Conservation (phyloP, 1,284 basidiomycete genomes). For the Pyrrhoderma lamaoense region DNA sequence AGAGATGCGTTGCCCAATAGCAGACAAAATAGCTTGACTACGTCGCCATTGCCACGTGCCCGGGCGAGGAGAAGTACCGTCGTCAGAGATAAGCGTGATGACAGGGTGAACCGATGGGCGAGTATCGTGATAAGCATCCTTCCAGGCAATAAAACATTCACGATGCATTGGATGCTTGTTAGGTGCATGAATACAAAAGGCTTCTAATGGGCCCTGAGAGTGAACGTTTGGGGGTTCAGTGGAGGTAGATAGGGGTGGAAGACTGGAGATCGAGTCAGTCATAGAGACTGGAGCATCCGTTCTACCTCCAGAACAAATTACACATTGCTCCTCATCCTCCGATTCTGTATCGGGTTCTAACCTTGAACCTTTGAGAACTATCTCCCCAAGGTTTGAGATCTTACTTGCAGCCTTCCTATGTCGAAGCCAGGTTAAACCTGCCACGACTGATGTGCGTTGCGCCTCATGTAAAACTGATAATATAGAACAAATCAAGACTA, state of each 20-base stretch:
- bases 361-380: constrained; percentile 16
- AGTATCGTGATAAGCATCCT: constrained; percentile 23
- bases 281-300: constrained; percentile 16
- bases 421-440: constrained; percentile 13
- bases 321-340: constrained; percentile 22
- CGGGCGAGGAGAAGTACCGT: constrained; percentile 5
- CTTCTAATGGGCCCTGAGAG: constrained; percentile 24
- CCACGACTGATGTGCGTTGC: constrained; percentile 20
- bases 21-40: constrained; percentile 18
- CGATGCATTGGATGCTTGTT: constrained; percentile 25
- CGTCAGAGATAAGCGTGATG: constrained; percentile 17
- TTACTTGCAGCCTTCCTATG: constrained; percentile 6
- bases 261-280: constrained; percentile 20
- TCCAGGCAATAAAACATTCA: constrained; percentile 25
- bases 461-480: constrained; percentile 22
- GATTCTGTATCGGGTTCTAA: constrained; percentile 14
- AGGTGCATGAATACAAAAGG: constrained; percentile 25
- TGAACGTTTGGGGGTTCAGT: constrained; percentile 15
- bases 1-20: constrained; percentile 12
- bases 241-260: constrained; percentile 19
- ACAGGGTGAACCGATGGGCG: constrained; percentile 12
- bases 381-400: constrained; percentile 3
- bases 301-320: constrained; percentile 25
- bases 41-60: constrained; percentile 15
- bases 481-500: constrained; percentile 18